Conservation (phyloP, 2,329 filamentous ascomycete genomes). For the Trichoderma asperellum region DNA sequence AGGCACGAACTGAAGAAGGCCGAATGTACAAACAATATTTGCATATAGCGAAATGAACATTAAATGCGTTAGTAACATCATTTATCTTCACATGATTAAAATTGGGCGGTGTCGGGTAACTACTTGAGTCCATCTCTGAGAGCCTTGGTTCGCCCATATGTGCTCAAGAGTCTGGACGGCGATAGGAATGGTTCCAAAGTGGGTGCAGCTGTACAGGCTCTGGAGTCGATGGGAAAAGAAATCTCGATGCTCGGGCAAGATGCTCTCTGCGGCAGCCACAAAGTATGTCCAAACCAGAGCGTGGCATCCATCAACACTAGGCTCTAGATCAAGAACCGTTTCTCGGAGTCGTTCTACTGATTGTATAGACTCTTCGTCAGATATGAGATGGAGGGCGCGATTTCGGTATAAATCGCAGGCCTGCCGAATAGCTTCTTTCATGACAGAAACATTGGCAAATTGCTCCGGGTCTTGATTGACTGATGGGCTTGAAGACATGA, state of each 20-base stretch:
- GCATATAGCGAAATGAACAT: not conserved
- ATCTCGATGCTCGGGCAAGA: slow-evolving; percentile 2
- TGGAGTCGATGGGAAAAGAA: slow-evolving; percentile 19
- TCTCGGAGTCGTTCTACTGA: slow-evolving; percentile 17
- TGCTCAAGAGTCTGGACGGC: slow-evolving; percentile 18
- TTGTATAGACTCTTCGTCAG: slow-evolving; percentile 10
- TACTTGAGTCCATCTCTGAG: slow-evolving; percentile 24
- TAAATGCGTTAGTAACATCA: not conserved
- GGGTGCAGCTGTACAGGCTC: slow-evolving; percentile 21
- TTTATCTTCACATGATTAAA: slow-evolving; percentile 6
- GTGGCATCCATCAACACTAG: slow-evolving; percentile 15
- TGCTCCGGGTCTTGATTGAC: slow-evolving; percentile 12
- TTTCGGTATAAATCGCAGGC: slow-evolving; percentile 20
- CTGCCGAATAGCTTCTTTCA: slow-evolving; percentile 20
- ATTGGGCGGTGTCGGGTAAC: slow-evolving; percentile 23
- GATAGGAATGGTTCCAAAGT: slow-evolving; percentile 23
- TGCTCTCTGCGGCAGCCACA: slow-evolving; percentile 17
- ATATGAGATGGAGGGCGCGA: slow-evolving; percentile 17
- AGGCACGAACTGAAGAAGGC: not conserved
- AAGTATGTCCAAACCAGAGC: slow-evolving; percentile 24
- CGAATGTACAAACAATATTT: not conserved
- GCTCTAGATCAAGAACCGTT: slow-evolving; percentile 15
- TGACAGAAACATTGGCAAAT: slow-evolving; percentile 16
- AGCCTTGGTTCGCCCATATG: slow-evolving; percentile 16
- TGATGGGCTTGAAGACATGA: slow-evolving; percentile 18